phyloP scores from a whole-genome alignment of 805 yeast genomes.

The Pichia heedii region DNA sequence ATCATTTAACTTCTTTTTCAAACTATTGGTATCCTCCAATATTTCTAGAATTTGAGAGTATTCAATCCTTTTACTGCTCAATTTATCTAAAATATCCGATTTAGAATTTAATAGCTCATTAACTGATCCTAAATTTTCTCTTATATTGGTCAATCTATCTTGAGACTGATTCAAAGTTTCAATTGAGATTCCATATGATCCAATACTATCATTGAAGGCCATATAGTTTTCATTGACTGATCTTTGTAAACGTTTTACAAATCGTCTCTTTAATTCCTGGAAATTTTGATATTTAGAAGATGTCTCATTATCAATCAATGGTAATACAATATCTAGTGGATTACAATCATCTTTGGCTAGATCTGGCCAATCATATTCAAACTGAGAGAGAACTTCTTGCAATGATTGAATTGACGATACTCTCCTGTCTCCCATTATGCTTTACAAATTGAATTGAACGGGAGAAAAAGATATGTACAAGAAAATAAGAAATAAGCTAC shows the following conservation, averaged over 20 bases:
- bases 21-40: constrained; percentile 53
- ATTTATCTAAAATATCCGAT: constrained; percentile 49
- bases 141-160: constrained; percentile 17
- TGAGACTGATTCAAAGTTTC: constrained; percentile 60
- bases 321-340: constrained; percentile 78
- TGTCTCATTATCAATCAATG: constrained; percentile 82
- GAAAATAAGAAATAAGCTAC: too few relatives aligned
- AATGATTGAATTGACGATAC: not conserved
- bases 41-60: constrained; percentile 64
- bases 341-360: constrained; percentile 49
- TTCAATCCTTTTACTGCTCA: constrained; percentile 52
- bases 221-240: constrained; percentile 80
- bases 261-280: constrained; percentile 43
- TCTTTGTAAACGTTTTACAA: constrained; percentile 48
- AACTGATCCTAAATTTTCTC: constrained; percentile 15
- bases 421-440: not conserved
- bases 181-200: constrained; percentile 69
- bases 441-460: too few relatives aligned
- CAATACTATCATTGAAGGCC: constrained; percentile 77
- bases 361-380: constrained; percentile 27
- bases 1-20: constrained; percentile 49
- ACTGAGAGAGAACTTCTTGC: constrained; percentile 4
- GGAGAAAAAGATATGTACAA: too few relatives aligned
- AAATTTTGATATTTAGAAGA: constrained; percentile 57
- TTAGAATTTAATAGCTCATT: constrained; percentile 30